Evolutionary conservation across 2,329 filamentous ascomycete species (phyloP).

Genomic region (Myriosclerotinia duriaeana): DNA sequence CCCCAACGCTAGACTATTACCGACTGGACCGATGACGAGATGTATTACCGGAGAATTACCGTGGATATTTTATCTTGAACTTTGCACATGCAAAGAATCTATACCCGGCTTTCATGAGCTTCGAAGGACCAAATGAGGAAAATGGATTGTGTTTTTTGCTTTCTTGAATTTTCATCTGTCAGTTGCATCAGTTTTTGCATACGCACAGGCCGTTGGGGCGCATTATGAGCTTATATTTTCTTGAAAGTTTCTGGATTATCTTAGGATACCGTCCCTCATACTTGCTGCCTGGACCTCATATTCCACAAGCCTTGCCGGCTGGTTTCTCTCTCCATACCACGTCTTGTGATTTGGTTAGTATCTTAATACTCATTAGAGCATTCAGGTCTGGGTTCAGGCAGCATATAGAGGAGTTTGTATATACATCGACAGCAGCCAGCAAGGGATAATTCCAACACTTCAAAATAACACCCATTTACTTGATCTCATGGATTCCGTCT

Average conservation of each 20-base stretch:
- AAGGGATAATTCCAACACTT: conserved; percentile 28
- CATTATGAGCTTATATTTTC: conserved; percentile 30
- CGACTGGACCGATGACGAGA: conserved; percentile 29
- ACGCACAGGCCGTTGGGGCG: conserved; percentile 38
- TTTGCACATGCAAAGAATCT: conserved; percentile 31
- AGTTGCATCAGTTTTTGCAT: conserved; percentile 41
- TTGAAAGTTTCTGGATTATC: conserved; percentile 29
- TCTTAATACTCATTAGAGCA: conserved; percentile 29
- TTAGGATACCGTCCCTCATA: conserved; percentile 35
- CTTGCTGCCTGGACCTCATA: conserved; percentile 40
- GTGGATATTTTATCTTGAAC: conserved; percentile 31
- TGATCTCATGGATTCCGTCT: conserved; percentile 16
- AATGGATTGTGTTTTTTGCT: conserved; percentile 29
- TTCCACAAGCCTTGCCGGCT: conserved; percentile 29
- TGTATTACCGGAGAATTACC: conserved; percentile 26
- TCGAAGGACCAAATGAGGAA: conserved; percentile 30
- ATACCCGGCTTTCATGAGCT: conserved; percentile 36
- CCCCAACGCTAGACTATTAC: conserved; percentile 27
- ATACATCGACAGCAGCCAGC: conserved; percentile 29
- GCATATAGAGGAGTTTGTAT: conserved; percentile 32
- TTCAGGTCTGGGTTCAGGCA: conserved; percentile 32
- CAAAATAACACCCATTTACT: conserved; percentile 12
- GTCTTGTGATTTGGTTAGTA: conserved; percentile 31
- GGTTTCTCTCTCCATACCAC: conserved; percentile 25
- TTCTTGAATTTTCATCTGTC: conserved; percentile 32